These are phyloP conservation scores for Rhinocladiella mackenziei DNA, from an alignment of 2,329 filamentous ascomycete species.

Conservation along the genomic window DNA sequence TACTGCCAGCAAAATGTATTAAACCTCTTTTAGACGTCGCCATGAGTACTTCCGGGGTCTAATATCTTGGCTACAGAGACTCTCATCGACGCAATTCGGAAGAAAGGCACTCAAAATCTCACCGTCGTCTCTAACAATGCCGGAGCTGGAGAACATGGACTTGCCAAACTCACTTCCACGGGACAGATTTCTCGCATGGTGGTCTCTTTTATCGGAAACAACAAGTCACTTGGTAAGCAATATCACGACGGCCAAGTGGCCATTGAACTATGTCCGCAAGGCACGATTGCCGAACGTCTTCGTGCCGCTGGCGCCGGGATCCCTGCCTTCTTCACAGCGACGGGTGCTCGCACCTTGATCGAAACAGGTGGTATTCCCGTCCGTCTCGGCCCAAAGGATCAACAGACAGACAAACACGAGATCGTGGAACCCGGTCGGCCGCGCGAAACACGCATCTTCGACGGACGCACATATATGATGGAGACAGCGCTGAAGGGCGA, in stretches of 20 bases:
- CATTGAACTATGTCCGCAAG: constrained; percentile 86
- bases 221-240: constrained; percentile 86
- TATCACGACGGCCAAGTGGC: constrained; percentile 84
- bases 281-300: constrained; percentile 84
- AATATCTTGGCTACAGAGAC: constrained; percentile 51
- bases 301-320: constrained; percentile 83
- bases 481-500: constrained; percentile 72
- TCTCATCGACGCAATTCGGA: constrained; percentile 64
- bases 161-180: constrained; percentile 65
- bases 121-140: constrained; percentile 81
- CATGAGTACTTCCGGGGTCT: no score
- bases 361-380: constrained; percentile 53
- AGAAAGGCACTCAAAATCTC: constrained; percentile 56
- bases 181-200: constrained; percentile 70
- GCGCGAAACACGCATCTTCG: constrained; percentile 68
- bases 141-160: constrained; percentile 63
- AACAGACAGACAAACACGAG: constrained; percentile 64
- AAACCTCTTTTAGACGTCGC: no score
- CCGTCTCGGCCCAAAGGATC: constrained; percentile 59
- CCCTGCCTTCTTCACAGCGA: constrained; percentile 81
- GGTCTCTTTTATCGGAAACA: constrained; percentile 71
- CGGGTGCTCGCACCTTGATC: constrained; percentile 57
- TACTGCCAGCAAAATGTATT: neutral
- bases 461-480: constrained; percentile 69
- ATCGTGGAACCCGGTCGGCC: constrained; percentile 65